phyloP scores from a whole-genome alignment of 441 rosid genomes.

The Capsella rubella region DNA sequence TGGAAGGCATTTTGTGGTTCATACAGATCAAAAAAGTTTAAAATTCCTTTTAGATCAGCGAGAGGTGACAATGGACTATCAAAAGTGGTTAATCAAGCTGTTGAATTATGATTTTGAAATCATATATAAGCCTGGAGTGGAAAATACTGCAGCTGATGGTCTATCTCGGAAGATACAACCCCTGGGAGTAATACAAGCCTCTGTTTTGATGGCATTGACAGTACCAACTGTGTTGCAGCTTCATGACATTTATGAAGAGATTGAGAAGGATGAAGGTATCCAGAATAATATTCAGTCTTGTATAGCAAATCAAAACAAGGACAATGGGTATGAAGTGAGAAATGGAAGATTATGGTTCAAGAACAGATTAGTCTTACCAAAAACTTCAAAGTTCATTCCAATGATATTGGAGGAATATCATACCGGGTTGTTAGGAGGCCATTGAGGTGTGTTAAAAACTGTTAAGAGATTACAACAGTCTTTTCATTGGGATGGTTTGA shows the following conservation, averaged over 20 bases:
- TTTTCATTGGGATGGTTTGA: background rate
- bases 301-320: background rate
- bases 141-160: background rate
- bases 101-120: background rate
- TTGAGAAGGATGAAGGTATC: background rate
- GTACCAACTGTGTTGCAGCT: background rate
- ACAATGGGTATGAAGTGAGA: no score
- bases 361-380: background rate
- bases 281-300: no score
- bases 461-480: background rate
- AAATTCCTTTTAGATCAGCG: background rate
- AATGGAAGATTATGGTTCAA: background rate
- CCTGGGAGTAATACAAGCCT: background rate
- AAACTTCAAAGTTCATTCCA: accelerated
- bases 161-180: background rate
- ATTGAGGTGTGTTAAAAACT: background rate
- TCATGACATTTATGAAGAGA: background rate
- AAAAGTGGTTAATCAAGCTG: background rate
- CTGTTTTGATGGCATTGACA: background rate
- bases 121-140: background rate
- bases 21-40: background rate
- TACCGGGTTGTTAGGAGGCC: background rate
- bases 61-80: background rate
- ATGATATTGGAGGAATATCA: background rate
- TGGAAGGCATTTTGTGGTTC: background rate